phyloP scores from a whole-genome alignment of 23 red algal species.

The Cyanidioschyzon merolae region DNA sequence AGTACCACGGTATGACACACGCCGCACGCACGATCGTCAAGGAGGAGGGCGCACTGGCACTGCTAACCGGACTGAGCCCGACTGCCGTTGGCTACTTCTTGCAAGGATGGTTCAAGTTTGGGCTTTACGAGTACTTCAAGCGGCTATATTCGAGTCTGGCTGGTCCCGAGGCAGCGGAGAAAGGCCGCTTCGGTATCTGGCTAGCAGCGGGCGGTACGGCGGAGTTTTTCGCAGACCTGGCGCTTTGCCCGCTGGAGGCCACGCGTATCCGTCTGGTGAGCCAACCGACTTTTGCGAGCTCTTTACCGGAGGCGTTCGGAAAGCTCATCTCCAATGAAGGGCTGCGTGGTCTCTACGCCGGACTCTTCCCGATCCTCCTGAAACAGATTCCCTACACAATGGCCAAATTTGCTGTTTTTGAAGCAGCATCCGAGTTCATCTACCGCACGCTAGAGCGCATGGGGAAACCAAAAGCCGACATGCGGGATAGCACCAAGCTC shows the following conservation, averaged over 20 bases:
- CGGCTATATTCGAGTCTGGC: constrained; percentile 65
- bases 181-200: constrained; percentile 69
- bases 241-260: constrained; percentile 84
- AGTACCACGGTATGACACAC: constrained; percentile 20
- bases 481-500: constrained; percentile 43
- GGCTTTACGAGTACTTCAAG: constrained; percentile 98
- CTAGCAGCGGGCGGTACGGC: constrained; percentile 64
- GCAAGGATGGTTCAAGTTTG: constrained; percentile 96
- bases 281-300: constrained; percentile 18
- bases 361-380: constrained; percentile 14
- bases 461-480: constrained; percentile 13
- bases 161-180: constrained; percentile 60
- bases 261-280: constrained; percentile 30
- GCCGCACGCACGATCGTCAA: constrained; percentile 41
- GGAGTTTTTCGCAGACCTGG: constrained; percentile 95
- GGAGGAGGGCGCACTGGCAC: constrained; percentile 60
- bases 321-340: constrained; percentile 18
- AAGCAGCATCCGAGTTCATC: constrained; percentile 32
- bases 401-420: constrained; percentile 96
- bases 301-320: constrained; percentile 17
- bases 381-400: constrained; percentile 92
- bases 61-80: constrained; percentile 68
- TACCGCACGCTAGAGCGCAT: constrained; percentile 9
- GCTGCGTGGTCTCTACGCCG: constrained; percentile 16
- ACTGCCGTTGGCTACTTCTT: constrained; percentile 82